These are phyloP conservation scores for Microcyclospora tardicrescens DNA, from an alignment of 2,329 filamentous ascomycete genomes.

Conservation along the genomic window DNA sequence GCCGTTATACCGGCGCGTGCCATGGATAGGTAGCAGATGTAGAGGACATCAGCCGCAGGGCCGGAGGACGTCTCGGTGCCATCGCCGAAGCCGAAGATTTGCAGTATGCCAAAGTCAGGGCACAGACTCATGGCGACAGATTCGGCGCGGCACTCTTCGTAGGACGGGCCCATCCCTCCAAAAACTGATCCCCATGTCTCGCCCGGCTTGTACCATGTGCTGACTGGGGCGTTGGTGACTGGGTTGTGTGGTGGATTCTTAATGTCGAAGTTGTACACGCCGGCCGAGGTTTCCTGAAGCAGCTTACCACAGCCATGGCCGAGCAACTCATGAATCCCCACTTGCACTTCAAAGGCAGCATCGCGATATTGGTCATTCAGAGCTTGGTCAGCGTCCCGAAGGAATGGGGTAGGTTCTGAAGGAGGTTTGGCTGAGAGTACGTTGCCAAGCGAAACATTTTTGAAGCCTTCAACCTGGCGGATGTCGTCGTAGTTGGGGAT, in stretches of 20 bases:
- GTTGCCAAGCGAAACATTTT: slow-evolving; percentile 88
- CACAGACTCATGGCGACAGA: slow-evolving; percentile 83
- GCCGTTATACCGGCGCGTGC: slow-evolving; percentile 80
- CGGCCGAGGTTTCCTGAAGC: slow-evolving; percentile 72
- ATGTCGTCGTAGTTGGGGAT: slow-evolving; percentile 60
- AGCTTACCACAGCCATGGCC: slow-evolving; percentile 91
- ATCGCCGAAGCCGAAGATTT: slow-evolving; percentile 85
- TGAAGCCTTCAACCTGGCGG: slow-evolving; percentile 73
- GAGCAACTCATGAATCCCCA: slow-evolving; percentile 79
- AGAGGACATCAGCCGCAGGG: slow-evolving; percentile 76
- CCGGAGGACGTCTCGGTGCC: slow-evolving; percentile 41
- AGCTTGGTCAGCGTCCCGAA: slow-evolving; percentile 62
- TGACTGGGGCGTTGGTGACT: slow-evolving; percentile 61
- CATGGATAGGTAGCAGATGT: slow-evolving; percentile 82
- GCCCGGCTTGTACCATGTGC: slow-evolving; percentile 84
- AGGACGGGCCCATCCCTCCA: slow-evolving; percentile 71
- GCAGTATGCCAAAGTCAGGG: slow-evolving; percentile 76
- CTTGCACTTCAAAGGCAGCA: slow-evolving; percentile 84
- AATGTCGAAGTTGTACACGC: slow-evolving; percentile 78
- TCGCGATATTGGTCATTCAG: slow-evolving; percentile 76
- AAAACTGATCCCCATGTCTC: slow-evolving; percentile 94
- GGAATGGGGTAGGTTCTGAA: slow-evolving; percentile 85
- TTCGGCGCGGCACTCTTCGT: slow-evolving; percentile 91
- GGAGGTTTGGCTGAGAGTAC: slow-evolving; percentile 83
- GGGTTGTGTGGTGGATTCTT: slow-evolving; percentile 71